Conservation (phyloP, 2,329 filamentous ascomycete genomes). For the Acrocalymma vagum region DNA sequence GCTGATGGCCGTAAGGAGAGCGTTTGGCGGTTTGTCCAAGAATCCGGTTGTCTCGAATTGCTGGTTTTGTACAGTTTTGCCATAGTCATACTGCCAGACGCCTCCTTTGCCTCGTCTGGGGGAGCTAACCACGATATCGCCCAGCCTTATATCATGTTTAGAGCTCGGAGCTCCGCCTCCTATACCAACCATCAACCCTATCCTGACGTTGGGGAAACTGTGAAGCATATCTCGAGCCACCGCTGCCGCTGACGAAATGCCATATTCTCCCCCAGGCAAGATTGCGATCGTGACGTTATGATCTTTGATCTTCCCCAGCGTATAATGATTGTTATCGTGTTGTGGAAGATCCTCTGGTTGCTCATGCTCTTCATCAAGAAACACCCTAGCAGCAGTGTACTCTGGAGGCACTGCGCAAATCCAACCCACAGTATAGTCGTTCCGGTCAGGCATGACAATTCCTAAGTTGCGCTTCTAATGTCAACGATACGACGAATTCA, state of each 20-base stretch:
- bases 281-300: constrained; percentile 45
- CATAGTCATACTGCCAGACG: constrained; percentile 40
- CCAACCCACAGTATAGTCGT: constrained; percentile 53
- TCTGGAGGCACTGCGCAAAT: constrained; percentile 1
- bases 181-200: constrained; percentile 33
- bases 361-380: constrained; percentile 4
- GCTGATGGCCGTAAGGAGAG: constrained; percentile 28
- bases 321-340: constrained; percentile 3
- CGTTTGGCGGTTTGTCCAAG: constrained; percentile 20
- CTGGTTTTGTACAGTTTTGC: constrained; percentile 14
- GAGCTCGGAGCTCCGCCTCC: constrained; percentile 24
- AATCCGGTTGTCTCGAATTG: constrained; percentile 20
- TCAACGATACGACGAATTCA: no score
- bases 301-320: constrained; percentile 22
- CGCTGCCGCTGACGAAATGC: constrained; percentile 20
- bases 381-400: neutral
- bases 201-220: constrained; percentile 25
- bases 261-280: constrained; percentile 26
- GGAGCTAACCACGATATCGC: constrained; percentile 36
- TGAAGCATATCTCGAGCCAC: constrained; percentile 24
- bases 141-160: constrained; percentile 34
- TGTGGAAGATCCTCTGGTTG: neutral
- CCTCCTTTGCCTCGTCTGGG: constrained; percentile 24
- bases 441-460: constrained; percentile 1
- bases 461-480: no score